Base-by-base conservation (phyloP, 176 grass and related monocot species). In the Oryza meridionalis region DNA sequence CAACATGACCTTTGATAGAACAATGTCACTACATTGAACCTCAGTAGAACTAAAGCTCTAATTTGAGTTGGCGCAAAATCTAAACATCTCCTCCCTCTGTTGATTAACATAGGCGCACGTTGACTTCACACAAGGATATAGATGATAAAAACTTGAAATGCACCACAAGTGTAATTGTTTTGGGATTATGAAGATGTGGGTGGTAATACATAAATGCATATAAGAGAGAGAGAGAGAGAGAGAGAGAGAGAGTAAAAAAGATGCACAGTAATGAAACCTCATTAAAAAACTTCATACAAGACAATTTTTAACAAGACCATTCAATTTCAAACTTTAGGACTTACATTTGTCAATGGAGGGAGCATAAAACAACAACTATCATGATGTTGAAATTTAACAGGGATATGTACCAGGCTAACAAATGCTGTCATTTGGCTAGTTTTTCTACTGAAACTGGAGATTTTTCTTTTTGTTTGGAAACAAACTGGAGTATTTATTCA, bases 41-140 rank as follows among this genome's bases (percentile, higher is more conserved):
- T 65, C 67, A 65, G 15, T 63, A 64, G 26, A 65, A 65, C 47
- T 22, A 69, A 81, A 87, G 32, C 12, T 47, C 12, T 63, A 43
- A 59, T 63, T 37, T 81, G 12, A 24, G 55, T 61, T 11, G 8
- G 16, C 49, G 26, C 15, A 32, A 32, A 67, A 33, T 4, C 10
- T 80, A 31, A 50, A 72, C 49, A 38, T 9, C 32, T 37, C 49
- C 49, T 51, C 53, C 19, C 53, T 21, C 53, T 19, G 7, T 21
- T n/a, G 53, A 58, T 58, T 58, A 58, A 58, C 53, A 58, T n/a
- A n/a, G 29, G 29, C 29, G 29, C 29, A 31, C 29, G 29, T 31
- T 31, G 29, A 31, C 29, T 31, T 31, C 29, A 31, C 53, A 21
- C 53, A 58, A 58, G 53, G 16, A 58, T 58, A n/a, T n/a, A 58